Evolutionary conservation across 2,329 filamentous ascomycete genomes (phyloP), one percentile per base, ranked within the genome.

Genomic region (Bipolaris zeicola): DNA sequence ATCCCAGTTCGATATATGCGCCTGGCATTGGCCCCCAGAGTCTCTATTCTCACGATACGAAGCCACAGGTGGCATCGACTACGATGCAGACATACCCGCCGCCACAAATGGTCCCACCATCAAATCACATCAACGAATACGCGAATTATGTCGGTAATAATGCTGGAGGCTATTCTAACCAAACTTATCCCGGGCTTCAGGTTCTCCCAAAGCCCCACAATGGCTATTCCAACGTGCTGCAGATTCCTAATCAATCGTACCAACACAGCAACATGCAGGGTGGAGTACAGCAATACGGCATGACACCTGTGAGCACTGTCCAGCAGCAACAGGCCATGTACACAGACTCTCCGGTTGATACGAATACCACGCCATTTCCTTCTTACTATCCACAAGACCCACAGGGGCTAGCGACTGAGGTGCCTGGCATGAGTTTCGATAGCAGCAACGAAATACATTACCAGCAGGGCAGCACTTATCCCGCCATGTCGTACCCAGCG

Each of bases 51-150:
- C 60, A 65, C 8, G 66, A 74, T 14, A 3, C 28, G 16, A 62
- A 66, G 41, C 31, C 65, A 6, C 67, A 66, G 16, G 50, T 52
- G 39, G 61, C 64, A 20, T 61, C 73, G 13, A 66, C 55, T 46
- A 63, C 57, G 5, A 76, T 76, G 71, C 74, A 77, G 44, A 75
- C 73, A 1, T 77, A 77, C 50, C 75, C 73, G 18, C 75, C 74
- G 42, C 73, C 74, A 31, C 74, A 77, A 39, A 64, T 74, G 58
- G 60, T 69, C 47, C 64, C 60, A 1, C 64, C 65, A 47, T 52
- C 57, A 14, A 51, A 51, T 14, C 70, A 67, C 26, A 43, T 48
- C 20, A 69, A 61, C 45, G 56, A 49, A 1, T 73, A 69, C 57
- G 51, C 62, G 14, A 66, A 60, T 18, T 73, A 65, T 50, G 55